Conservation (phyloP, 306 rosid species). For the Castanopsis chinensis region DNA sequence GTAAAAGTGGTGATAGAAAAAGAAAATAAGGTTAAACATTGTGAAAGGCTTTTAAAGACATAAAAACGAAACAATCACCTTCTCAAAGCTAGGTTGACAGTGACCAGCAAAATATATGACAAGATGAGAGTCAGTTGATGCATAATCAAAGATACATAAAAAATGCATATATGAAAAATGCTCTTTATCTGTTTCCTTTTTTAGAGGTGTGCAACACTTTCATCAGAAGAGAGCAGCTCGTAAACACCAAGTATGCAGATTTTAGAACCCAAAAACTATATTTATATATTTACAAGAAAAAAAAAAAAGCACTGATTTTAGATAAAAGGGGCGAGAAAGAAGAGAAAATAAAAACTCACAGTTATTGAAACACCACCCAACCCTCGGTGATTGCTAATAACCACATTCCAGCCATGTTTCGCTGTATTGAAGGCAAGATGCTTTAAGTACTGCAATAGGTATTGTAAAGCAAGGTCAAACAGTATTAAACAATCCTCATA, state of each 20-base stretch:
- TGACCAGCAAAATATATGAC: background rate
- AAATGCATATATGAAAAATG: background rate
- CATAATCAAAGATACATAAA: background rate
- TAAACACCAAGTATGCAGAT: background rate
- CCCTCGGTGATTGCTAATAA: constrained; percentile 88
- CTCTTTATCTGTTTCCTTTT: background rate
- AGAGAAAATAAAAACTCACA: constrained; percentile 48
- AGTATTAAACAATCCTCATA: constrained; percentile 16
- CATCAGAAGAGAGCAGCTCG: background rate
- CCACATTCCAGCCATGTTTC: constrained; percentile 80
- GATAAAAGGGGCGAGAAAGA: background rate
- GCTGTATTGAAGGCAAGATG: constrained; percentile 88
- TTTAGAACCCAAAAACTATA: background rate
- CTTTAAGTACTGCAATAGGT: constrained; percentile 69
- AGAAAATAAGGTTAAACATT: background rate
- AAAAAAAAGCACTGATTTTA: background rate
- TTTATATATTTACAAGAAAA: too few species aligned
- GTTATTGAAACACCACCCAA: constrained; percentile 92
- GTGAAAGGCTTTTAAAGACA: background rate
- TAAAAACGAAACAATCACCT: background rate
- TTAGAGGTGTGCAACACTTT: background rate
- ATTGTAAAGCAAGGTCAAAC: constrained; percentile 17
- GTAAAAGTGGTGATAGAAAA: constrained; percentile 36
- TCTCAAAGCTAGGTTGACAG: background rate
- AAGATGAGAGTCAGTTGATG: background rate